phyloP scores from a whole-genome alignment of 306 rosid species.

The Macrotyloma uniflorum region DNA sequence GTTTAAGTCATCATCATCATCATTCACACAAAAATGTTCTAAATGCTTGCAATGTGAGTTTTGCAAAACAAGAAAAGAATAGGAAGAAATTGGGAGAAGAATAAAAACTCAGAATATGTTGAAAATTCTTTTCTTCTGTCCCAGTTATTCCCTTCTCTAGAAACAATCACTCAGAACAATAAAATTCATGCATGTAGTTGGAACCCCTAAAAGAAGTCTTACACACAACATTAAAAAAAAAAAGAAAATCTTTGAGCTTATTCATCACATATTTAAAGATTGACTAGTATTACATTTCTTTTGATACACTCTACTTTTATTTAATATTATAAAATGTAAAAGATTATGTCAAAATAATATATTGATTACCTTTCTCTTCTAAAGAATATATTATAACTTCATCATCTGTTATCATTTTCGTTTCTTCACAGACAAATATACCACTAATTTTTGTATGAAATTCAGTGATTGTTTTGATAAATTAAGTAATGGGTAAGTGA shows the following conservation, averaged over 20 bases:
- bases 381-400: too few species aligned
- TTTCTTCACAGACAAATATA: too few species aligned
- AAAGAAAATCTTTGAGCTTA: neutral
- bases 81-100: neutral
- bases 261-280: neutral
- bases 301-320: too few species aligned
- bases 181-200: neutral
- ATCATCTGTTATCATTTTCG: too few species aligned
- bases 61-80: neutral
- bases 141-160: conserved; percentile 26
- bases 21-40: neutral
- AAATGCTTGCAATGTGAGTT: neutral
- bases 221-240: neutral
- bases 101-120: neutral
- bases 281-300: too few species aligned
- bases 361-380: too few species aligned
- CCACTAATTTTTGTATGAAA: neutral
- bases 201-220: neutral
- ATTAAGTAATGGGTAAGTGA: neutral
- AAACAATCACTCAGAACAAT: neutral
- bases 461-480: neutral
- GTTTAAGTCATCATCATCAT: neutral
- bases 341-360: too few species aligned
- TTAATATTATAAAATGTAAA: too few species aligned
- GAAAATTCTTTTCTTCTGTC: neutral